Percentiles rank a stretch among this genome's conserved stretches.
These are phyloP conservation scores for Chloranthus sessilifolius DNA, from an alignment of 164 flowering plant genomes.

Conservation along the genomic window DNA sequence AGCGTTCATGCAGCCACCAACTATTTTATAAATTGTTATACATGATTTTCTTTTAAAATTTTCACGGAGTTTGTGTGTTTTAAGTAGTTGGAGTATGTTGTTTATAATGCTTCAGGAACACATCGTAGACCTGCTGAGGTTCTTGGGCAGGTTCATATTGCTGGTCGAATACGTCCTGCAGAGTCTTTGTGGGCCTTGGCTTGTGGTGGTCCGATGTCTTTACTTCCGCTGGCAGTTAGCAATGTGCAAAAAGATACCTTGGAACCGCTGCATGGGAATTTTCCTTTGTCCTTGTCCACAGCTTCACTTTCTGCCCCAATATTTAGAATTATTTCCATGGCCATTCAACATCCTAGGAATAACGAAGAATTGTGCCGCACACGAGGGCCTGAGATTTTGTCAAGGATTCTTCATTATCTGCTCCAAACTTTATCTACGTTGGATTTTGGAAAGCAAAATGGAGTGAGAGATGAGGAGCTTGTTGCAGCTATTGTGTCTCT, in stretches of 20 bases:
- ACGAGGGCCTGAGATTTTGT: slow-evolving; percentile 84
- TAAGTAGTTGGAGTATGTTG: no score
- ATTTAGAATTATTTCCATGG: slow-evolving; percentile 77
- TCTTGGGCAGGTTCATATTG: slow-evolving; percentile 98
- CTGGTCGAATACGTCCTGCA: slow-evolving; percentile 68
- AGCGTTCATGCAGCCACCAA: no score
- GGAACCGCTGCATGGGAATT: slow-evolving; percentile 59
- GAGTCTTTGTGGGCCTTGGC: slow-evolving; percentile 97
- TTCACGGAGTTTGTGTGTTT: no score
- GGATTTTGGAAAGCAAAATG: slow-evolving; percentile 48
- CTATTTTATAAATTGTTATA: no score
- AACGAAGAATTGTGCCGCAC: slow-evolving; percentile 79
- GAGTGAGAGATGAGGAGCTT: slow-evolving; percentile 88
- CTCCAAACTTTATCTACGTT: slow-evolving; percentile 68
- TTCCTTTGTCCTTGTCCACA: slow-evolving; percentile 53
- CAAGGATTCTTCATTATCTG: slow-evolving; percentile 71
- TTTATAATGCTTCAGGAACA: slow-evolving; percentile 45
- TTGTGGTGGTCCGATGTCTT: slow-evolving; percentile 92
- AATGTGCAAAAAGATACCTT: slow-evolving; percentile 60
- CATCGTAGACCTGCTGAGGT: slow-evolving; percentile 95
- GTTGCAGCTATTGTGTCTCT: slow-evolving; percentile 86
- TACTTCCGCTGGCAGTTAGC: slow-evolving; percentile 80
- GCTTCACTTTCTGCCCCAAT: slow-evolving; percentile 78
- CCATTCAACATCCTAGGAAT: slow-evolving; percentile 82
- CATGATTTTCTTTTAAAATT: no score